Evolutionary conservation across 345 rosid species (phyloP).

Genomic region (Hypericum androsaemum): DNA sequence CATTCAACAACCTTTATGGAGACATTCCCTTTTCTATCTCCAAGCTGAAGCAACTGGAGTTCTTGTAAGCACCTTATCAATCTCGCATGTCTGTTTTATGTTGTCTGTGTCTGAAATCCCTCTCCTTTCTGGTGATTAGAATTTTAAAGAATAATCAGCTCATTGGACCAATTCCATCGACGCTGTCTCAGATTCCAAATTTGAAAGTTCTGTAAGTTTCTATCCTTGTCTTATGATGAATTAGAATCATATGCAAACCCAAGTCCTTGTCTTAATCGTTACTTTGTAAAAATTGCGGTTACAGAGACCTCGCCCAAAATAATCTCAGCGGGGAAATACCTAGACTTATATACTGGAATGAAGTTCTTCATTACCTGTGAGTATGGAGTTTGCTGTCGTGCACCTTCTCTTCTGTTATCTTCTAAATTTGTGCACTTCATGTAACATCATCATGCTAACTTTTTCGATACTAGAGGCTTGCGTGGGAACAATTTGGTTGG

Average conservation of each 20-base stretch:
- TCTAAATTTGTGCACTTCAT: background rate
- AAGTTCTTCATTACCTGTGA: slow-evolving; percentile 96
- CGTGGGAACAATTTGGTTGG: slow-evolving; percentile 93
- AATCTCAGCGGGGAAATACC: slow-evolving; percentile 90
- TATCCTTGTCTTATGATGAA: background rate
- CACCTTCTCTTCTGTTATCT: background rate
- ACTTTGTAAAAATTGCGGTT: slow-evolving; percentile 5
- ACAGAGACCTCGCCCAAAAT: slow-evolving; percentile 88
- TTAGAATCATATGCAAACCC: background rate
- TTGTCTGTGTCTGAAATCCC: background rate
- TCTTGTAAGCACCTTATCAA: slow-evolving; percentile 42
- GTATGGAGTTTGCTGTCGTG: slow-evolving; percentile 12
- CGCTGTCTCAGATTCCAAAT: slow-evolving; percentile 90
- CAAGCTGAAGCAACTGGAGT: slow-evolving; percentile 74
- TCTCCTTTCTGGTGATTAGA: slow-evolving; percentile 25
- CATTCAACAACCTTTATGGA: slow-evolving; percentile 73
- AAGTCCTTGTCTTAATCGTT: background rate
- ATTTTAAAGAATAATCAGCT: slow-evolving; percentile 75
- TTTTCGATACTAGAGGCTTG: slow-evolving; percentile 44
- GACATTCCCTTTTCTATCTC: slow-evolving; percentile 91
- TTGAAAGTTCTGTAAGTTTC: slow-evolving; percentile 65
- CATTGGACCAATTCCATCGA: slow-evolving; percentile 83
- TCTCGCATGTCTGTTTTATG: background rate
- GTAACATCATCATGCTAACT: background rate
- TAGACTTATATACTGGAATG: slow-evolving; percentile 97